These are phyloP conservation scores for Pichia insulana DNA, from an alignment of 805 yeast genomes.

Conservation along the genomic window DNA sequence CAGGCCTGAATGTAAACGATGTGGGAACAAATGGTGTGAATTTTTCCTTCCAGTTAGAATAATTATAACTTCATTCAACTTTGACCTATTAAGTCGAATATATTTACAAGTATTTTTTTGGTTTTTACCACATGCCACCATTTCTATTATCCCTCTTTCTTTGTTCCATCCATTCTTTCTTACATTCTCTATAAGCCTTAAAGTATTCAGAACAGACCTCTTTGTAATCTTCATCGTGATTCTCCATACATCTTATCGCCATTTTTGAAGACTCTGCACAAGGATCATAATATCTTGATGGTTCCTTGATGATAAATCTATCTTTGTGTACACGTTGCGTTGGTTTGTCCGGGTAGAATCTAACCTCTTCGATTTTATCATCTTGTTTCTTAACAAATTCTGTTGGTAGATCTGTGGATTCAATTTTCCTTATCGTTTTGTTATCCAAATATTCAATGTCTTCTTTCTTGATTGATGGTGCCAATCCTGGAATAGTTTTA, in stretches of 20 bases:
- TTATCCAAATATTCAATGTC: constrained; percentile 19
- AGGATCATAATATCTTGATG: constrained; percentile 85
- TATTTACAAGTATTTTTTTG: background rate
- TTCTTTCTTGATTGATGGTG: constrained; percentile 11
- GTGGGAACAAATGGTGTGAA: too few species aligned
- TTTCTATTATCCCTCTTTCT: constrained; percentile 21
- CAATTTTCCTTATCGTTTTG: constrained; percentile 19
- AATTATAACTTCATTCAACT: too few species aligned
- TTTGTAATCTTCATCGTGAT: constrained; percentile 62
- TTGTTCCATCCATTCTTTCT: constrained; percentile 55
- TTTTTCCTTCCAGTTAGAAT: too few species aligned
- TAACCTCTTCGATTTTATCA: constrained; percentile 40
- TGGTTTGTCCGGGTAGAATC: constrained; percentile 85
- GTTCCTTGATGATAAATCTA: constrained; percentile 63
- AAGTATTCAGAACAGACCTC: constrained; percentile 71
- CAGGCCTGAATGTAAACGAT: constrained; percentile 9
- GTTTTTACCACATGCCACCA: constrained; percentile 26
- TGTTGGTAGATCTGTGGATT: constrained; percentile 31
- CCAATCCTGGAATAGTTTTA: background rate
- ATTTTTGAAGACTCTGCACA: constrained; percentile 85
- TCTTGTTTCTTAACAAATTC: constrained; percentile 36
- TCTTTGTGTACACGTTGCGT: constrained; percentile 59
- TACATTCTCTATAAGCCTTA: constrained; percentile 89
- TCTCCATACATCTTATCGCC: constrained; percentile 75
- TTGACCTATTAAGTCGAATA: background rate